Evolutionary conservation across 306 rosid genomes (phyloP).

Genomic region (Abrus pulchellus): DNA sequence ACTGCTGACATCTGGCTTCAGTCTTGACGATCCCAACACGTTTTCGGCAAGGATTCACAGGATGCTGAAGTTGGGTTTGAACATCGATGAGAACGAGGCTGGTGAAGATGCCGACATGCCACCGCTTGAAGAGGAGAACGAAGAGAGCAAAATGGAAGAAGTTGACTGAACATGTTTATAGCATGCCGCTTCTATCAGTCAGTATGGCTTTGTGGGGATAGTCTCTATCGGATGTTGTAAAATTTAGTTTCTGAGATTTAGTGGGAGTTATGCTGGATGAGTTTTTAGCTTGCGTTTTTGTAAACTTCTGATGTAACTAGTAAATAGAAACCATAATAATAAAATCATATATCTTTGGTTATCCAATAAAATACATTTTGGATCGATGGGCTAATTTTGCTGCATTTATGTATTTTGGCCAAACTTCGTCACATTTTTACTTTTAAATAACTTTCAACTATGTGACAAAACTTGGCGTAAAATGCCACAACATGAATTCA

Average conservation of each 20-base stretch:
- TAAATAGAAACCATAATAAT: no score
- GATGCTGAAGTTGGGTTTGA: conserved; percentile 70
- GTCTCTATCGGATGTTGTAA: background rate
- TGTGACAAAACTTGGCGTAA: no score
- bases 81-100: conserved; percentile 57
- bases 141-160: conserved; percentile 78
- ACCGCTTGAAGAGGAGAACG: conserved; percentile 61
- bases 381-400: no score
- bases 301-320: no score
- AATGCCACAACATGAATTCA: no score
- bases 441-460: no score
- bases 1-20: conserved; percentile 65
- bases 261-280: background rate
- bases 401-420: no score
- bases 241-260: background rate
- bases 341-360: no score
- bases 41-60: conserved; percentile 64
- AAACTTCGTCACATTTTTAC: no score
- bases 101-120: conserved; percentile 70
- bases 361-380: no score
- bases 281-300: background rate
- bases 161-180: conserved; percentile 48
- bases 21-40: conserved; percentile 69
- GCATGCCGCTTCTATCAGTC: background rate
- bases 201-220: background rate